phyloP scores from a whole-genome alignment of 345 rosid genomes.

The Brassica carinata region DNA sequence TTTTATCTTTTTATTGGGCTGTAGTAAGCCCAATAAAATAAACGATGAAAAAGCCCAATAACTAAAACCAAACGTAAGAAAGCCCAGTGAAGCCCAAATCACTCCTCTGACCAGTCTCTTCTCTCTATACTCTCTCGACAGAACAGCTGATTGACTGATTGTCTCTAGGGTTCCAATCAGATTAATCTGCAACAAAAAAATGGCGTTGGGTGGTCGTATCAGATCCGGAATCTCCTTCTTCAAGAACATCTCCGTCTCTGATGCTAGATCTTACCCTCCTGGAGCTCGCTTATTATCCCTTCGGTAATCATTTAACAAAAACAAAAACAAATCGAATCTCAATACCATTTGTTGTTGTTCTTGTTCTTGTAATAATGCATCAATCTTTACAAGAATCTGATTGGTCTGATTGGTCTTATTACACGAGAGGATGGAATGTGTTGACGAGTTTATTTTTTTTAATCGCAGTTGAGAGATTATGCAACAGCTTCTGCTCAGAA shows the following conservation, averaged over 20 bases:
- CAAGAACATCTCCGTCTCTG: slow-evolving; percentile 42
- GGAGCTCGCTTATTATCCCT: slow-evolving; percentile 52
- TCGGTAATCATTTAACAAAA: slow-evolving; percentile 45
- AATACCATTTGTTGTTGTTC: neutral
- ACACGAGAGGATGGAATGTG: too few relatives aligned
- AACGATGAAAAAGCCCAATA: neutral
- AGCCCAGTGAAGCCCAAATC: slow-evolving; percentile 20
- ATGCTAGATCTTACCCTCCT: slow-evolving; percentile 43
- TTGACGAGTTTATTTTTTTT: too few relatives aligned
- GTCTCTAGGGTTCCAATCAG: slow-evolving; percentile 50
- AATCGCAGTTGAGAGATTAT: slow-evolving; percentile 57
- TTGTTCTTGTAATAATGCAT: neutral
- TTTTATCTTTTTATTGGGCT: too few relatives aligned
- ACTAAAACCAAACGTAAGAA: too few relatives aligned
- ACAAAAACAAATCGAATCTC: neutral
- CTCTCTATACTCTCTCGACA: slow-evolving; percentile 1
- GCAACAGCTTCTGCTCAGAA: slow-evolving; percentile 52
- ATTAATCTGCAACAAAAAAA: slow-evolving; percentile 37
- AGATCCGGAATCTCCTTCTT: slow-evolving; percentile 69
- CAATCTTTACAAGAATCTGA: neutral
- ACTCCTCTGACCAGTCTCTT: slow-evolving; percentile 13
- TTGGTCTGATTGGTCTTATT: too few relatives aligned
- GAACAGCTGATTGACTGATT: slow-evolving; percentile 11
- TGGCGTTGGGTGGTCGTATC: slow-evolving; percentile 69
- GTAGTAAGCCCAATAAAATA: slow-evolving; percentile 25